Conservation (phyloP, 352 stramenopile genomes). For the Phytophthora litchii region DNA sequence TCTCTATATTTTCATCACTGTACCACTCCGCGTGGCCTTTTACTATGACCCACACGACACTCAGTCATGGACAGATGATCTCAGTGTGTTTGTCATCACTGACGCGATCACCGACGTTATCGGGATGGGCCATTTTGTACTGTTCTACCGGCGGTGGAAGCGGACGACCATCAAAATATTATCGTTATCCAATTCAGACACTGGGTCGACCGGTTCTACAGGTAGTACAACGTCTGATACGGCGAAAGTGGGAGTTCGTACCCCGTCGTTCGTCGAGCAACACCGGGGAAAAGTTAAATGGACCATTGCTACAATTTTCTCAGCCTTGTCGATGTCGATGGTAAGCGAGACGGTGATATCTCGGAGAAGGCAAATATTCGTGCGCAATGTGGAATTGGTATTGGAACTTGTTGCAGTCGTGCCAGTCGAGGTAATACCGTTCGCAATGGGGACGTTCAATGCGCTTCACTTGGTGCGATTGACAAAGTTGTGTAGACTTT, state of each 20-base stretch:
- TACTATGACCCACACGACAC: too few relatives aligned
- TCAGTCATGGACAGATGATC: too few relatives aligned
- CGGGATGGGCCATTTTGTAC: too few relatives aligned
- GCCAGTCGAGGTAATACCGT: slow-evolving; percentile 53
- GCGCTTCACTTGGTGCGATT: slow-evolving; percentile 60
- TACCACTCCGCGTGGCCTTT: too few relatives aligned
- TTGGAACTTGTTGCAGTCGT: slow-evolving; percentile 58
- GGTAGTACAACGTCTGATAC: too few relatives aligned
- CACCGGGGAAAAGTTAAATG: slow-evolving; percentile 34
- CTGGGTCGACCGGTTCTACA: too few relatives aligned
- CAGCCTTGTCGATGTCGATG: slow-evolving; percentile 10
- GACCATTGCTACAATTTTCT: slow-evolving; percentile 51
- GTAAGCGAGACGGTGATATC: not conserved
- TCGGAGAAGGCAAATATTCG: slow-evolving; percentile 25
- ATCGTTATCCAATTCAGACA: too few relatives aligned
- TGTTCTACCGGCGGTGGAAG: too few relatives aligned
- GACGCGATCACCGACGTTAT: too few relatives aligned
- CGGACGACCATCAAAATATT: too few relatives aligned
- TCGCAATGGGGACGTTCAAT: slow-evolving; percentile 44
- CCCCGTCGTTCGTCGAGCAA: not conserved
- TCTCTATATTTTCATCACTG: too few relatives aligned
- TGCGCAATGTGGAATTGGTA: slow-evolving; percentile 32
- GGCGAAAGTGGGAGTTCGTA: not conserved
- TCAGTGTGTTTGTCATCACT: too few relatives aligned
- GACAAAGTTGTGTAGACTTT: slow-evolving; percentile 62